Percentiles rank a stretch among this genome's conserved stretches.
Conservation (phyloP, 2,329 filamentous ascomycete genomes). For the Fusarium penzigii region DNA sequence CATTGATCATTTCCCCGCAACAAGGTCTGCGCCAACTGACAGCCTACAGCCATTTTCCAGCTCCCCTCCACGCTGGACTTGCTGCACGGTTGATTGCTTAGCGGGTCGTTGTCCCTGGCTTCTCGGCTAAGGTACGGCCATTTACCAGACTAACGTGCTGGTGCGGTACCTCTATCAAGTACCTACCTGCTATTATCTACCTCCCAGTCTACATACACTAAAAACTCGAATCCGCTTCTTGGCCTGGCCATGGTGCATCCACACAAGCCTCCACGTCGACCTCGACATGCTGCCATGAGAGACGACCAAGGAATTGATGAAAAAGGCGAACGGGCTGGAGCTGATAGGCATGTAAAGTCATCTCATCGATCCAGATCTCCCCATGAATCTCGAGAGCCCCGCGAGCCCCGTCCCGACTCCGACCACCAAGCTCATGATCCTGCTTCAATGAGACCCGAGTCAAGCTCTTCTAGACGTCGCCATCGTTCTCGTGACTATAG, state of each 20-base stretch:
- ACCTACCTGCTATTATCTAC: too few species aligned
- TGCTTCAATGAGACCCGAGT: constrained; percentile 34
- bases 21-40: constrained; percentile 5
- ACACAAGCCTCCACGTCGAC: constrained; percentile 36
- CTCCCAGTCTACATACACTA: constrained; percentile 26
- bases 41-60: constrained; percentile 15
- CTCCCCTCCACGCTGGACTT: constrained; percentile 6
- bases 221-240: constrained; percentile 40
- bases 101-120: constrained; percentile 27
- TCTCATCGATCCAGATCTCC: constrained; percentile 35
- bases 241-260: constrained; percentile 31
- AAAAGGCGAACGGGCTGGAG: constrained; percentile 38
- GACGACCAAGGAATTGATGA: constrained; percentile 40
- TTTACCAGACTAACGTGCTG: constrained; percentile 30
- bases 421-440: constrained; percentile 34
- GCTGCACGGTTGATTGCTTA: constrained; percentile 19
- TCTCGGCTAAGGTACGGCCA: constrained; percentile 43
- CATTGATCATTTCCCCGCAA: background rate
- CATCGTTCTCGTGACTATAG: constrained; percentile 41
- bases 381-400: constrained; percentile 26
- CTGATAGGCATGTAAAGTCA: constrained; percentile 36
- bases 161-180: constrained; percentile 1
- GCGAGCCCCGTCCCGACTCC: constrained; percentile 31
- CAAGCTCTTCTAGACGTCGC: constrained; percentile 37
- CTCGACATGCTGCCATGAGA: constrained; percentile 44